A percentile compares a stretch with the other conserved stretches of the same genome.
These are phyloP conservation scores for Globisporangium alternatum DNA, from an alignment of 352 stramenopile species.

Conservation along the genomic window DNA sequence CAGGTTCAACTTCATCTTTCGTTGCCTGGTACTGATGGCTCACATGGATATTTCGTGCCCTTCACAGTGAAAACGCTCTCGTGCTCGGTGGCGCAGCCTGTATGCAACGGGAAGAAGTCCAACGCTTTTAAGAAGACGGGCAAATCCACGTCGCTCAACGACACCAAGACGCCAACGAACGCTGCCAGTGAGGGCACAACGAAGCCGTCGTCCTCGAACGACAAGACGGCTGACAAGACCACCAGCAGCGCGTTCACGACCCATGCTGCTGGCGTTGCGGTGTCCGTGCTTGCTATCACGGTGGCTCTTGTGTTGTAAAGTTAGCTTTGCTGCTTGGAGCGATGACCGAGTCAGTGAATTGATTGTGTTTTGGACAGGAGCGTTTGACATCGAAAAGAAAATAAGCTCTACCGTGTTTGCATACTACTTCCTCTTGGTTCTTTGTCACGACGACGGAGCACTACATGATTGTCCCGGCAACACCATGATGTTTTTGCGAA, in stretches of 20 bases:
- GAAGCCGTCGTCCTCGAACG: background rate
- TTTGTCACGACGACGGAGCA: background rate
- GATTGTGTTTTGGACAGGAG: background rate
- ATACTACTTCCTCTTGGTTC: background rate
- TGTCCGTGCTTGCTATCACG: conserved; percentile 4
- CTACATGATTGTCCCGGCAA: background rate
- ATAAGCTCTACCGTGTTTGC: background rate
- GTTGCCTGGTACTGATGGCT: background rate
- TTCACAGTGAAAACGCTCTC: conserved; percentile 36
- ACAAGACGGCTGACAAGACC: background rate
- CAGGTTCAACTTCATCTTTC: background rate
- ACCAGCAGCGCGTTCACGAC: background rate
- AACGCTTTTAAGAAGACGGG: conserved; percentile 48
- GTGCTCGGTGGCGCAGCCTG: conserved; percentile 50
- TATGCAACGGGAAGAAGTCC: conserved; percentile 53
- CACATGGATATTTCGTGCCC: conserved; percentile 5
- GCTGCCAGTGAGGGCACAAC: conserved; percentile 5
- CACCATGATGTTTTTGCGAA: background rate
- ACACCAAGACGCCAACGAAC: conserved; percentile 15
- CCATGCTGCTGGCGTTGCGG: background rate
- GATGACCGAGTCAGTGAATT: background rate
- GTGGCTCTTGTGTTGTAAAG: conserved; percentile 9
- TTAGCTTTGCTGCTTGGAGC: background rate
- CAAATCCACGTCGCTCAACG: conserved; percentile 12
- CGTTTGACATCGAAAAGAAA: background rate